Evolutionary conservation across 306 rosid genomes (phyloP).

Genomic region (Sindora glabra): DNA sequence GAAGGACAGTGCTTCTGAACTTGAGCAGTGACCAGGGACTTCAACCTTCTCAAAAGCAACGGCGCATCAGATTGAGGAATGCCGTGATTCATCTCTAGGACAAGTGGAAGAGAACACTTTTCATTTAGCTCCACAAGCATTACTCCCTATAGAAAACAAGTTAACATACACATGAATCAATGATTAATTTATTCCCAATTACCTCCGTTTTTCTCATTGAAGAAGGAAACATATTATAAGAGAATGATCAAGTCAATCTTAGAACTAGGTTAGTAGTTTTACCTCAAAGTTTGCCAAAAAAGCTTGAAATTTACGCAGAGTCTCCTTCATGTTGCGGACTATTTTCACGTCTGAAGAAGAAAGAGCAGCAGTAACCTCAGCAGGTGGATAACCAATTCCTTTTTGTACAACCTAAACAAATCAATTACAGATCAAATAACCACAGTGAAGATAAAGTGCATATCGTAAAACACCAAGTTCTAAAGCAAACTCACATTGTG

Average conservation of each 20-base stretch:
- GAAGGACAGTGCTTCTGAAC: conserved; percentile 10
- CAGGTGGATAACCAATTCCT: conserved; percentile 69
- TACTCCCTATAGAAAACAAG: conserved; percentile 56
- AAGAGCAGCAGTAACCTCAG: conserved; percentile 63
- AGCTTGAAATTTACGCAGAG: conserved; percentile 56
- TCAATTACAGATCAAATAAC: conserved; percentile 6
- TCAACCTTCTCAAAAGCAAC: conserved; percentile 69
- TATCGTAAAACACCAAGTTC: neutral
- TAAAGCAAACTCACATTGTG: conserved; percentile 55
- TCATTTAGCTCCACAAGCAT: conserved; percentile 60
- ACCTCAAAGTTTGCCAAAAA: conserved; percentile 82
- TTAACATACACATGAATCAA: neutral
- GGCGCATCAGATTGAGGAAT: conserved; percentile 62
- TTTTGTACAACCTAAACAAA: conserved; percentile 62
- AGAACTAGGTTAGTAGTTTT: neutral
- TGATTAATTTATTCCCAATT: neutral
- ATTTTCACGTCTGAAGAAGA: conserved; percentile 46
- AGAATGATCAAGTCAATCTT: neutral
- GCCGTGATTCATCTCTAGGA: conserved; percentile 73
- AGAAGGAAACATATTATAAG: neutral
- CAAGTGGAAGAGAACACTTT: conserved; percentile 46
- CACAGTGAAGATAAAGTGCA: neutral
- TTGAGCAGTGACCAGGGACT: conserved; percentile 24
- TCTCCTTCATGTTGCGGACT: conserved; percentile 50
- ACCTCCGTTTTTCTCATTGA: neutral